phyloP scores from a whole-genome alignment of 495 filamentous ascomycete genomes.

The Penicillium samsonianum region DNA sequence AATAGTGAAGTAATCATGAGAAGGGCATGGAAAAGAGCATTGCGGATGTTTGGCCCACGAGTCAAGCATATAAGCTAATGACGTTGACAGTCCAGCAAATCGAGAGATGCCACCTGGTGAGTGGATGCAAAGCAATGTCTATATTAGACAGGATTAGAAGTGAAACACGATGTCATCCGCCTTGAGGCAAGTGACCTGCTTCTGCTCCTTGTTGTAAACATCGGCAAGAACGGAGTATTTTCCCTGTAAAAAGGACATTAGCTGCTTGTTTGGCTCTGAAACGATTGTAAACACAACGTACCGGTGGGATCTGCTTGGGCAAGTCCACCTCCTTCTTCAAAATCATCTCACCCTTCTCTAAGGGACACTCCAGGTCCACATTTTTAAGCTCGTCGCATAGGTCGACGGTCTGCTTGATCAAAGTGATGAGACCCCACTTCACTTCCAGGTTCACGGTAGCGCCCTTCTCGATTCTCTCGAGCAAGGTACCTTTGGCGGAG shows the following conservation, averaged over 20 bases:
- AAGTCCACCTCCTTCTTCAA: conserved; percentile 82
- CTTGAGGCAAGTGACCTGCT: conserved; percentile 79
- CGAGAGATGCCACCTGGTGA: conserved; percentile 14
- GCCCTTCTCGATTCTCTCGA: conserved; percentile 67
- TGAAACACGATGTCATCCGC: conserved; percentile 51
- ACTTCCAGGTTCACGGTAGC: conserved; percentile 79
- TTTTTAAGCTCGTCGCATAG: conserved; percentile 87
- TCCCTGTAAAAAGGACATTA: conserved; percentile 57
- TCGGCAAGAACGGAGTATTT: conserved; percentile 87
- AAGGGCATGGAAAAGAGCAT: conserved; percentile 20
- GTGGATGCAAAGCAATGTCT: conserved; percentile 20
- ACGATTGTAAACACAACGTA: conserved; percentile 47
- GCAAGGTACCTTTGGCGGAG: conserved; percentile 70
- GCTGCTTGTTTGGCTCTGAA: not conserved
- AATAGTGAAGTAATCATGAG: conserved; percentile 21
- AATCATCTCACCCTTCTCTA: conserved; percentile 69
- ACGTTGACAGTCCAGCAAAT: conserved; percentile 1
- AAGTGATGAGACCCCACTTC: conserved; percentile 87
- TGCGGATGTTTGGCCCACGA: conserved; percentile 7
- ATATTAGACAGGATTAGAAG: conserved; percentile 13
- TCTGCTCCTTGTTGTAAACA: conserved; percentile 67
- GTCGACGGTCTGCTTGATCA: conserved; percentile 75
- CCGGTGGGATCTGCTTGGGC: conserved; percentile 85
- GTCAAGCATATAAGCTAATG: conserved; percentile 11
- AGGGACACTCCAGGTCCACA: conserved; percentile 85